Evolutionary conservation across 352 stramenopile species (phyloP).

Genomic region (Globisporangium heterothallicum): DNA sequence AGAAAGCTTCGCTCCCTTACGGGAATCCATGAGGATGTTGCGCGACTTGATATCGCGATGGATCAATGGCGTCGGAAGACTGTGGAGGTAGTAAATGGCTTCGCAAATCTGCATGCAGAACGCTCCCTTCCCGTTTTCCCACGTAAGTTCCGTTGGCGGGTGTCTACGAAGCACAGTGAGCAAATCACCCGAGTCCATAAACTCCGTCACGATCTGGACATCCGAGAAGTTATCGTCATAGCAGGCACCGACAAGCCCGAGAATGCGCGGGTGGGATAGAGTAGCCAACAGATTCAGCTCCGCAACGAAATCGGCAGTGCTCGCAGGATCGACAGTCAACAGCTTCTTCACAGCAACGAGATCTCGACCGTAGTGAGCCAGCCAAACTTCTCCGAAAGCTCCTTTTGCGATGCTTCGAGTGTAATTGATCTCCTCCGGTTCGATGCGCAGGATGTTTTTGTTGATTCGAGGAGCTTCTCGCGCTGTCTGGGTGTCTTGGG

Average conservation of each 20-base stretch:
- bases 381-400: slow-evolving; percentile 78
- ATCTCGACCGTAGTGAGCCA: slow-evolving; percentile 58
- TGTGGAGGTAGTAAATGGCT: slow-evolving; percentile 87
- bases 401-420: slow-evolving; percentile 77
- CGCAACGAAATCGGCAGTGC: slow-evolving; percentile 59
- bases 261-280: slow-evolving; percentile 70
- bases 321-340: slow-evolving; percentile 44
- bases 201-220: slow-evolving; percentile 78
- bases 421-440: slow-evolving; percentile 66
- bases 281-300: slow-evolving; percentile 81
- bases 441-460: slow-evolving; percentile 48
- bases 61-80: slow-evolving; percentile 80
- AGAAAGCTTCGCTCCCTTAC: slow-evolving; percentile 68
- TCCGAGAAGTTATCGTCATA: slow-evolving; percentile 67
- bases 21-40: slow-evolving; percentile 84
- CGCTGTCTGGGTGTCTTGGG: slow-evolving; percentile 10
- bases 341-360: slow-evolving; percentile 83
- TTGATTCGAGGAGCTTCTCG: slow-evolving; percentile 26
- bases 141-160: slow-evolving; percentile 40
- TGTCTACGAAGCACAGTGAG: slow-evolving; percentile 49
- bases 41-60: slow-evolving; percentile 91
- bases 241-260: slow-evolving; percentile 63
- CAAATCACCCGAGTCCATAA: slow-evolving; percentile 70
- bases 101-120: slow-evolving; percentile 80
- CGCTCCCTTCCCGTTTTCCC: slow-evolving; percentile 52